Percentiles rank a stretch among this genome's conserved stretches.
These are phyloP conservation scores for Kandelia obovata DNA, from an alignment of 345 rosid species.

Conservation along the genomic window DNA sequence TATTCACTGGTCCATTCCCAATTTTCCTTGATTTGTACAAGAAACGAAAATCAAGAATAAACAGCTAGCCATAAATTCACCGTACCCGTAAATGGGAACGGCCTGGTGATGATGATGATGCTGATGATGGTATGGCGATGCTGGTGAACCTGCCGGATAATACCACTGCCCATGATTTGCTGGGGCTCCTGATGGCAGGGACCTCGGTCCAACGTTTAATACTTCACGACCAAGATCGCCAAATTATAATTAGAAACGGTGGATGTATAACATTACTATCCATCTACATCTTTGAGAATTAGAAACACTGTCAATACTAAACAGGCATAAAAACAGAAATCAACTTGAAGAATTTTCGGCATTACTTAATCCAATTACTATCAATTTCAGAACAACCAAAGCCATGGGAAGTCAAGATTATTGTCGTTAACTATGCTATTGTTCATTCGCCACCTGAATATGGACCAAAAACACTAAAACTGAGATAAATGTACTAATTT, in stretches of 20 bases:
- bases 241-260: not conserved
- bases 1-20: not conserved
- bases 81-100: constrained; percentile 76
- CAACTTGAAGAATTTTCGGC: too few relatives aligned
- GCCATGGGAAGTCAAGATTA: too few relatives aligned
- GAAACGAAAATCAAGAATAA: not conserved
- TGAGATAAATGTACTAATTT: too few relatives aligned
- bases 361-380: too few relatives aligned
- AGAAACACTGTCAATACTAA: too few relatives aligned
- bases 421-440: too few relatives aligned
- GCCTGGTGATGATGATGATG: constrained; percentile 44
- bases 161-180: constrained; percentile 80
- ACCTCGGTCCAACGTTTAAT: constrained; percentile 49
- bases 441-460: too few relatives aligned
- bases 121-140: constrained; percentile 50
- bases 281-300: not conserved
- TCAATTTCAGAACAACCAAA: too few relatives aligned
- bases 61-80: too few relatives aligned
- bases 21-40: not conserved
- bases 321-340: too few relatives aligned
- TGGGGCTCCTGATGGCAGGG: constrained; percentile 42
- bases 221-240: constrained; percentile 35
- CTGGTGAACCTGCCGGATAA: constrained; percentile 54
- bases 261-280: not conserved
- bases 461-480: too few relatives aligned